Base-by-base conservation (phyloP, 2,329 filamentous ascomycete genomes). In the Chaetomium sp. region DNA sequence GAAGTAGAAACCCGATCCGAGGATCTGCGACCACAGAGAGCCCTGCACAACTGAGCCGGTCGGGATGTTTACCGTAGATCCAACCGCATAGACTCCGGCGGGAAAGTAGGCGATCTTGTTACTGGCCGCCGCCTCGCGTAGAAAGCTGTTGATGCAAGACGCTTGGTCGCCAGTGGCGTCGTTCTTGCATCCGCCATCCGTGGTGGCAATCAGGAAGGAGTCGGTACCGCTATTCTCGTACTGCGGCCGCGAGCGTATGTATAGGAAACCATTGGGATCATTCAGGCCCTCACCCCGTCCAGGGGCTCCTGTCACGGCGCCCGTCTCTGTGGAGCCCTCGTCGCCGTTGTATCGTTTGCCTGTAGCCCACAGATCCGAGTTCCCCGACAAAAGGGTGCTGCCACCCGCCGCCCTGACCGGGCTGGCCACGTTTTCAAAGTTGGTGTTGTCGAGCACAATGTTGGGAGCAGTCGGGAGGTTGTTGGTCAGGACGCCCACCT, bases 151-250 rank as follows among this genome's bases (percentile, higher is more conserved):
- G 29, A 62, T 60, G 16, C 23, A 23, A 4, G 56, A n/a, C 13
- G 57, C 57, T 1, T 65, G n/a, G 38, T 60, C 57, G n/a, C 59
- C 55, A 1, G 55, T 59, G 4, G 47, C 55, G 69, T 88, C 85
- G 72, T 88, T 85, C 53, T 62, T 60, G 54, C 21, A 23, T 4
- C 56, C 56, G 6, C 19, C 3, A 16, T 12, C 70, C 70, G 35
- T 76, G 77, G 42, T 45, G 4, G 71, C 90, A 76, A 49, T 16
- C 1, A 58, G 38, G 72, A 93, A 90, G 33, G 82, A 79, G 9
- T 79, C 80, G 5, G 82, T 81, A 2, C 83, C 73, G 4, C 87
- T 74, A n/a, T 77, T 75, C 71, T 86, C 83, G 73, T 93, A 93
- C 71, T 91, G 86, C 21, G 90, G 90, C 81, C 38, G 56, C 4